Conservation (phyloP, 345 rosid species). For the Reutealis trisperma region DNA sequence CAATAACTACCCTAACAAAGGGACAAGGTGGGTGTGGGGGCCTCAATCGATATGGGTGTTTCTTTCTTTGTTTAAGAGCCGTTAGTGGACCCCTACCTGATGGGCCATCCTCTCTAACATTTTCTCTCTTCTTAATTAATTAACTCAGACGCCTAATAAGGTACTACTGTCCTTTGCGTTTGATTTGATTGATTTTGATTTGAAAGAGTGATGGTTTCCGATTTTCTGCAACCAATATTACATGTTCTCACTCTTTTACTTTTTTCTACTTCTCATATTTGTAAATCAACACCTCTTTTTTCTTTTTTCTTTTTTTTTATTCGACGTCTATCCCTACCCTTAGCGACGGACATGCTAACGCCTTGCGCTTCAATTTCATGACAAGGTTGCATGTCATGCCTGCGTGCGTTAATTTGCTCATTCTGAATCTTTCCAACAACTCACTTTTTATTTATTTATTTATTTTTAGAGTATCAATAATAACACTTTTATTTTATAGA, state of each 20-base stretch:
- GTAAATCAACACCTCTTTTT: not conserved
- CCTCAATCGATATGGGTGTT: too few species aligned
- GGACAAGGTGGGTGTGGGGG: conserved; percentile 1
- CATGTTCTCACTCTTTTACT: not conserved
- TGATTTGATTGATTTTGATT: too few species aligned
- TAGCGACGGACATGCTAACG: conserved; percentile 1
- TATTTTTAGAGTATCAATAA: too few species aligned
- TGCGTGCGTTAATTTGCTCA: not conserved
- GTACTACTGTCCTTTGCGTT: not conserved
- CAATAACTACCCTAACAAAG: not conserved
- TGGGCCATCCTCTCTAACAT: not conserved
- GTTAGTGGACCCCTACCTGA: conserved; percentile 24
- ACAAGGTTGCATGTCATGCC: conserved; percentile 1
- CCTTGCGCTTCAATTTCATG: not conserved
- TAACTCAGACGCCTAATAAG: too few species aligned
- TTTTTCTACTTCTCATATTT: not conserved
- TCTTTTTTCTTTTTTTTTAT: not conserved
- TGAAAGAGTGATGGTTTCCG: too few species aligned
- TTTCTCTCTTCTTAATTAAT: too few species aligned
- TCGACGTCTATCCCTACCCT: not conserved
- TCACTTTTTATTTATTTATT: too few species aligned
- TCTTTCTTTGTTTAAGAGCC: too few species aligned
- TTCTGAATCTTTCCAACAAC: too few species aligned
- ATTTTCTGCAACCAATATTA: too few species aligned
- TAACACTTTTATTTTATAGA: too few species aligned